Conservation (phyloP, 768 basidiomycete species). For the Pholiota microspora region DNA sequence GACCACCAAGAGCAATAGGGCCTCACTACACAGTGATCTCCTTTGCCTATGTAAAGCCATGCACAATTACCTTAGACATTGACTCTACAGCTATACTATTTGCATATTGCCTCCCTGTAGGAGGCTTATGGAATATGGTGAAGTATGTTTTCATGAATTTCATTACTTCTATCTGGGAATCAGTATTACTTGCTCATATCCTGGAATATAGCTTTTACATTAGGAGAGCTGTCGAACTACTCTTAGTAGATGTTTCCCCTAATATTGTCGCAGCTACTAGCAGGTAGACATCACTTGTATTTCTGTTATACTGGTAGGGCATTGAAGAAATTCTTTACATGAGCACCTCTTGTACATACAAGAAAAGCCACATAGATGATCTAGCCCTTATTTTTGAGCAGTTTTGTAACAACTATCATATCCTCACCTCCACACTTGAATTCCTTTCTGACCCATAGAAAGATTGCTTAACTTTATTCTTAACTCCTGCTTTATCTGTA, state of each 20-base stretch:
- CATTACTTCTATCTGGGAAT: conserved; percentile 9
- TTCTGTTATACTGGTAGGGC: conserved; percentile 27
- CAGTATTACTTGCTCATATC: conserved; percentile 6
- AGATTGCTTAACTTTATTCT: background rate
- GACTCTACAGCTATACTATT: conserved; percentile 8
- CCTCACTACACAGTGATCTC: background rate
- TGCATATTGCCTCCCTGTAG: background rate
- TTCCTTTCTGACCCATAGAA: background rate
- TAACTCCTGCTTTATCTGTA: too few species aligned
- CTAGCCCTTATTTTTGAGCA: conserved; percentile 13
- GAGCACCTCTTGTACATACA: conserved; percentile 15
- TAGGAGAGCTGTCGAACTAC: conserved; percentile 26
- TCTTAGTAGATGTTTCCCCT: conserved; percentile 21
- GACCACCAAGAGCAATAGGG: too few species aligned
- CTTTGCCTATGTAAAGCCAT: conserved; percentile 5
- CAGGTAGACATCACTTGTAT: conserved; percentile 28
- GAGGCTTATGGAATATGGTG: conserved; percentile 4
- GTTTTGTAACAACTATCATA: background rate
- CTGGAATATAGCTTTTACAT: conserved; percentile 29
- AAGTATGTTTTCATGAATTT: conserved; percentile 7
- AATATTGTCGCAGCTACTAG: conserved; percentile 27
- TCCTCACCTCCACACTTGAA: too few species aligned
- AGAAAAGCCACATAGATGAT: conserved; percentile 4
- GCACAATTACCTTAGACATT: background rate
- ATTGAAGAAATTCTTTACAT: conserved; percentile 20